Evolutionary conservation across 371 early-diverging fungal species (phyloP), one percentile per base, ranked within the genome.

Genomic region (Rhizopus arrhizus): DNA sequence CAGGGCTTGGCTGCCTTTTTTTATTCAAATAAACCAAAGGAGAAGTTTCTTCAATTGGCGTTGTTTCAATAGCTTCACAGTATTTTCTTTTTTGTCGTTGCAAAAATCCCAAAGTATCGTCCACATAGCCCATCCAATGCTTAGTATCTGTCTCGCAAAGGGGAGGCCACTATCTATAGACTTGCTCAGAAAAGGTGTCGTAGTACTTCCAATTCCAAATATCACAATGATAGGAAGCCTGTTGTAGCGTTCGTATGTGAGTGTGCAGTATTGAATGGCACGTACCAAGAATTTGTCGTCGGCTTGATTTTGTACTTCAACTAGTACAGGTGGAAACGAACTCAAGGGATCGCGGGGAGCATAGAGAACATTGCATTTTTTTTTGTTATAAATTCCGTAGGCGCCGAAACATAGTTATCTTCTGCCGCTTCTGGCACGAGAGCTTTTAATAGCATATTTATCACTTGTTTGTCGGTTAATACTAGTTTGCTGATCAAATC

Each of bases 51-150:
- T n/a, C 38, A 47, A 29, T 47, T 16, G 47, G 47, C 31, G 15
- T 51, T 60, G 56, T 60, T 59, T 65, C 57, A 29, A 56, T 56
- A 13, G 52, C 48, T 51, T 65, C 51, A 32, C 65, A 64, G 59
- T 64, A 59, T 64, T 64, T 62, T 55, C 50, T 59, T 58, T 49
- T 64, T n/a, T 15, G 43, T 43, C 59, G 61, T 42, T 52, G 65
- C 47, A 55, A 51, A 36, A 54, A 64, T n/a, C 22, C 49, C 42
- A 55, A 56, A 65, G 57, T 38, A 48, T 59, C 48, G 5, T 55
- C 16, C 57, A 60, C 56, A 65, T 65, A 65, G 55, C 55, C 55
- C 55, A 54, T 54, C 55, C 43, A 41, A 54, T 35, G 55, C 43
- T 54, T 54, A 4, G 55, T 54, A 54, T 54, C 38, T 54, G 43